These are phyloP conservation scores for Albophoma yamanashiensis DNA, from an alignment of 2,329 filamentous ascomycete species.

Conservation along the genomic window DNA sequence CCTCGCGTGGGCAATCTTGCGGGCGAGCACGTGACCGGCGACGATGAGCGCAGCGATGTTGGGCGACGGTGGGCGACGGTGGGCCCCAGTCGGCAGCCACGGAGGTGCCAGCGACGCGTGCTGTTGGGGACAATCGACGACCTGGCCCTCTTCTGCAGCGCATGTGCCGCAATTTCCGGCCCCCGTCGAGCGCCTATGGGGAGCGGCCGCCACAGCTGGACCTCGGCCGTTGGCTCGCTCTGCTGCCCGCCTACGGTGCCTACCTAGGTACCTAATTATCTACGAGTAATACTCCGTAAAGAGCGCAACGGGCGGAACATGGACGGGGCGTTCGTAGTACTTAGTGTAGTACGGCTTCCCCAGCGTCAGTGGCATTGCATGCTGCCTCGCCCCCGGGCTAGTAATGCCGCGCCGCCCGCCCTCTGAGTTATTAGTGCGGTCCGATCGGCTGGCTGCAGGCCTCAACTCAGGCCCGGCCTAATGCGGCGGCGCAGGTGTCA, in stretches of 20 bases:
- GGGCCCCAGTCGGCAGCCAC: not conserved
- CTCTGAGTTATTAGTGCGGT: not conserved
- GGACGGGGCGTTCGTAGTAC: too few species aligned
- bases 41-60: not conserved
- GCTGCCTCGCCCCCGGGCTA: too few species aligned
- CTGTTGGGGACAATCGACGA: not conserved
- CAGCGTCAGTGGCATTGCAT: not conserved
- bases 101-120: not conserved
- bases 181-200: not conserved
- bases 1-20: not conserved
- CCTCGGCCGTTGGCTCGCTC: not conserved
- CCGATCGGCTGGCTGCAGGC: not conserved
- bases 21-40: constrained; percentile 1
- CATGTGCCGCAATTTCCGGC: not conserved
- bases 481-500: not conserved
- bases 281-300: too few species aligned
- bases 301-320: too few species aligned
- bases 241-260: too few species aligned
- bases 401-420: not conserved
- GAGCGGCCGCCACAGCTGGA: not conserved
- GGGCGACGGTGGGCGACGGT: not conserved
- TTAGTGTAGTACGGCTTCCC: not conserved
- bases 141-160: not conserved
- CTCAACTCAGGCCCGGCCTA: not conserved
- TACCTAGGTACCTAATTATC: too few species aligned